Percentiles rank a stretch among this genome's conserved stretches.
Conservation (phyloP, 164 flowering plant species). For the Malania oleifera region DNA sequence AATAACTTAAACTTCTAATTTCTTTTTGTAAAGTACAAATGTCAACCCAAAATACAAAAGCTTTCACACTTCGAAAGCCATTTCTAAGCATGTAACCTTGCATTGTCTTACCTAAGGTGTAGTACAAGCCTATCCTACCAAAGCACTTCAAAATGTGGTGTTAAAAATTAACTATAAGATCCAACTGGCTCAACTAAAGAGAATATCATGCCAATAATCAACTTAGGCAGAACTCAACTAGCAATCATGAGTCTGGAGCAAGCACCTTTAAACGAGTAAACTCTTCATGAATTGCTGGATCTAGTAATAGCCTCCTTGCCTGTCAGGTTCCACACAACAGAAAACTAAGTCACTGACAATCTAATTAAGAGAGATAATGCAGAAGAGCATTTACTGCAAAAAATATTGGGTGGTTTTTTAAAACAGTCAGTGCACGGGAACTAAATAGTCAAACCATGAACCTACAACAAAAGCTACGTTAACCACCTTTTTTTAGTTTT, state of each 20-base stretch:
- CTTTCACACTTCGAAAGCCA: too few relatives aligned
- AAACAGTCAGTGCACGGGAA: neutral
- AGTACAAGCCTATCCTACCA: neutral
- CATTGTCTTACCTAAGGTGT: neutral
- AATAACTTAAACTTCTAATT: too few relatives aligned
- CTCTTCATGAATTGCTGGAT: conserved; percentile 99
- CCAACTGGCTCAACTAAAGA: neutral
- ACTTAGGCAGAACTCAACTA: neutral
- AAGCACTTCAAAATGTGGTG: neutral
- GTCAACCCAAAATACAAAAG: too few relatives aligned
- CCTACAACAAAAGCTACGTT: too few relatives aligned
- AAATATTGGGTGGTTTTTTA: neutral
- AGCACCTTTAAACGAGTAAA: conserved; percentile 90
- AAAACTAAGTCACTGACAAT: neutral
- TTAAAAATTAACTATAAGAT: neutral
- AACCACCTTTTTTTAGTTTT: too few relatives aligned
- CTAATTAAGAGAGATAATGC: neutral
- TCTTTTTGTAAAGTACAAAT: too few relatives aligned
- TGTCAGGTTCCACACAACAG: conserved; percentile 16
- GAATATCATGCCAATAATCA: neutral
- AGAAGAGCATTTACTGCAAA: neutral
- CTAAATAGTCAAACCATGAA: neutral
- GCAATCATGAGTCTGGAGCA: neutral
- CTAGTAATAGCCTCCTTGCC: conserved; percentile 89
- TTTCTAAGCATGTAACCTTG: too few relatives aligned